phyloP scores from a whole-genome alignment of 2,329 filamentous ascomycete species.

The Aureobasidium sp. region DNA sequence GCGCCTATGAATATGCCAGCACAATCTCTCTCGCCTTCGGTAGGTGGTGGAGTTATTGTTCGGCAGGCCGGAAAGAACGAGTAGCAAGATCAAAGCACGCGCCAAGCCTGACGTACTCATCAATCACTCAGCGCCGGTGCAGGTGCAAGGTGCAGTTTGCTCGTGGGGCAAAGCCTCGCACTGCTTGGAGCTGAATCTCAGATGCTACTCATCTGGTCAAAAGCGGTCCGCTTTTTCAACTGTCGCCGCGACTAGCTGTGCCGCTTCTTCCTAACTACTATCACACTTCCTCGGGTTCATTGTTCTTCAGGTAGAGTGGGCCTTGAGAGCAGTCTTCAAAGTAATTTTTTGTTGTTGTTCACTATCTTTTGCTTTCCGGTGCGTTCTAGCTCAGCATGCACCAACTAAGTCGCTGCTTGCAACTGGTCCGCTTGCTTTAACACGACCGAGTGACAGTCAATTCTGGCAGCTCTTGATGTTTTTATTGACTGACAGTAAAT shows the following conservation, averaged over 20 bases:
- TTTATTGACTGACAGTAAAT: background rate
- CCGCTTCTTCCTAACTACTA: background rate
- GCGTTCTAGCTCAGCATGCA: background rate
- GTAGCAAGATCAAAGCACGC: constrained; percentile 12
- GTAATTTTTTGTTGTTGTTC: background rate
- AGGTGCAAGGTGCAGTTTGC: background rate
- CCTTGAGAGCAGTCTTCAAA: background rate
- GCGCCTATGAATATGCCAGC: constrained; percentile 4
- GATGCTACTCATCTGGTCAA: background rate
- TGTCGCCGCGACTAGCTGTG: background rate
- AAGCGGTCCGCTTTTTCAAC: background rate
- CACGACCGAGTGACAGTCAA: background rate
- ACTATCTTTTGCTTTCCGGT: background rate
- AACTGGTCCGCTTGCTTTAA: background rate
- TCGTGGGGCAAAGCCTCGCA: background rate
- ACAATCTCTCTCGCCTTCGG: constrained; percentile 9
- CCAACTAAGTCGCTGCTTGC: constrained; percentile 3
- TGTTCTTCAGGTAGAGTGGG: background rate
- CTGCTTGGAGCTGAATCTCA: background rate
- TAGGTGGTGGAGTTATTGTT: constrained; percentile 8
- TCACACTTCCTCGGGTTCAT: background rate
- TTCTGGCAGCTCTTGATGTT: background rate
- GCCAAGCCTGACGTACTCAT: background rate
- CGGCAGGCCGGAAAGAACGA: constrained; percentile 13
- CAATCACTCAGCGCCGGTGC: background rate